Base-by-base conservation (phyloP, 345 rosid genomes). In the Laguncularia racemosa region DNA sequence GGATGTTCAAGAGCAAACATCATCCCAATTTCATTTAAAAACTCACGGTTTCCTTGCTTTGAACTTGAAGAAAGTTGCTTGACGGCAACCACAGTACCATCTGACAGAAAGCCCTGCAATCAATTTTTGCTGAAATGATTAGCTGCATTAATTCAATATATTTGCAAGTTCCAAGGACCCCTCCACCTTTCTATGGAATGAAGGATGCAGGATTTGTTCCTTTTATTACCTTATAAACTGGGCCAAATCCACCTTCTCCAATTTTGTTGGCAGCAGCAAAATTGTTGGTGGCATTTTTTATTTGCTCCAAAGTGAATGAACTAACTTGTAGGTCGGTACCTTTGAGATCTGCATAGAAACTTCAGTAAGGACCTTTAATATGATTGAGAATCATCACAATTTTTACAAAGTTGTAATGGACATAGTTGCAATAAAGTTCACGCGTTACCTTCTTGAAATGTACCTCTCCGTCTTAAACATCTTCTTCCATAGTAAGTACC, bases 21-120 rank as follows among this genome's bases (percentile, higher is more conserved):
- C 68, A 67, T 50, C 54, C 65, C 71, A 12, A 71, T 13, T 61
- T 71, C 76, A 40, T 55, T 62, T 18, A 71, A 44, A 16, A 72
- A 72, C 48, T 72, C 72, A 0, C 71, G 68, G 23, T 62, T 63
- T 6, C 76, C 76, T 11, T 71, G 76, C 11, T 43, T 67, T 12
- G 76, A 71, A 26, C 38, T 62, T 6, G 67, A 16, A 3, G 68
- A 71, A 11, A 67, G 76, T 23, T 58, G 62, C 68, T 72, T 71
- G 8, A 71, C 72, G n/a, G 76, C 76, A 57, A 67, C 46, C 2
- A 49, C 1, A 2, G 62, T 53, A 6, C 72, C 71, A 43, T 71
- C 76, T 23, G 59, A 20, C 50, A 72, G 12, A 13, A 23, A 1
- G 2, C 76, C 71, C 76, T 63, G 61, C 20, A 28, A 19, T 54